Percentiles rank a stretch among this genome's conserved stretches.
phyloP scores from a whole-genome alignment of 345 rosid species.

The Iberis pinnata region DNA sequence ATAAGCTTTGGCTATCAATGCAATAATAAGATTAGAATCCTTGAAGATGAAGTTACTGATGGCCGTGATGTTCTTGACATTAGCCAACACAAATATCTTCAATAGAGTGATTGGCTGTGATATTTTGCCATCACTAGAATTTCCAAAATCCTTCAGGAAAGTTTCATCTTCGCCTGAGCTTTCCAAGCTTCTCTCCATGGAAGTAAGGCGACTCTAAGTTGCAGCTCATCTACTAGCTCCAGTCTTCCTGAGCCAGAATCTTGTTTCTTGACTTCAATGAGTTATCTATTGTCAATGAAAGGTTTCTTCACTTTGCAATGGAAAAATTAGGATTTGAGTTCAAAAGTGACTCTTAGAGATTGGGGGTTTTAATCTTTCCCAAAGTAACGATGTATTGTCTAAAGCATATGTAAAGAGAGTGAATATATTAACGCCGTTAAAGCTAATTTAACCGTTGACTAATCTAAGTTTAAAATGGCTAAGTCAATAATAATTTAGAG shows the following conservation, averaged over 20 bases:
- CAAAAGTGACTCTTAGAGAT: too few relatives aligned
- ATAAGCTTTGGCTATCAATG: slow-evolving; percentile 93
- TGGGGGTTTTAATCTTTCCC: too few relatives aligned
- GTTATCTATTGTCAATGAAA: slow-evolving; percentile 61
- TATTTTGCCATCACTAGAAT: slow-evolving; percentile 81
- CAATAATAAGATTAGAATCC: slow-evolving; percentile 29
- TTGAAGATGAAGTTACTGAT: slow-evolving; percentile 15
- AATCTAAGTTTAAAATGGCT: too few relatives aligned
- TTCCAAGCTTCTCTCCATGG: slow-evolving; percentile 83
- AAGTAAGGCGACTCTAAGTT: slow-evolving; percentile 65
- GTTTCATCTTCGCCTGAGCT: slow-evolving; percentile 69
- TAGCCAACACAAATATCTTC: slow-evolving; percentile 90
- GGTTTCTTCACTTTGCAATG: slow-evolving; percentile 46
- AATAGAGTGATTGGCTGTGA: slow-evolving; percentile 80
- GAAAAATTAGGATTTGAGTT: too few relatives aligned
- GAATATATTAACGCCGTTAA: too few relatives aligned
- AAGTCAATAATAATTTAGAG: too few relatives aligned
- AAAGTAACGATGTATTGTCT: too few relatives aligned
- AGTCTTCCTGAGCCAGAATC: slow-evolving; percentile 61
- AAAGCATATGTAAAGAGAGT: too few relatives aligned
- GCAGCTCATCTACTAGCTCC: slow-evolving; percentile 59
- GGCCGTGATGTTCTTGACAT: slow-evolving; percentile 40
- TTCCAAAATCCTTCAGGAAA: slow-evolving; percentile 78
- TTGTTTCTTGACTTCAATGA: slow-evolving; percentile 43
- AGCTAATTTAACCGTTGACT: too few relatives aligned